These are phyloP conservation scores for Eragrostis curvula DNA, from an alignment of 176 grass and related monocot species.

Conservation along the genomic window DNA sequence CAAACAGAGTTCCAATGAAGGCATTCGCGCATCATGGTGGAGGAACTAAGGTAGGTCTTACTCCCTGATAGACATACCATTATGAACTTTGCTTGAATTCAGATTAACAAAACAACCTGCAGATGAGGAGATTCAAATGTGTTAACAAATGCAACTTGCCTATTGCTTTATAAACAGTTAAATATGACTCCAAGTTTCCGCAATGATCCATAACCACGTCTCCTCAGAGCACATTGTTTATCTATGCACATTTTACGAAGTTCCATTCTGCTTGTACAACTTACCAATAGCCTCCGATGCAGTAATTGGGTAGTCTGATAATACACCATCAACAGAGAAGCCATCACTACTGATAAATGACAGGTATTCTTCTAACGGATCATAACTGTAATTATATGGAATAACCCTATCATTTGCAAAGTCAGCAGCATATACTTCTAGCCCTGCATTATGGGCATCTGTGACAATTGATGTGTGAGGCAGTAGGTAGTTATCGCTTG, in stretches of 20 bases:
- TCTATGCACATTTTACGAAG: neutral
- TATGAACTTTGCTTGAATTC: conserved; percentile 49
- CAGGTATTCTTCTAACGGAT: conserved; percentile 77
- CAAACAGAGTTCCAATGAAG: conserved; percentile 15
- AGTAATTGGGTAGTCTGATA: conserved; percentile 77
- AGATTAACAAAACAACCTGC: conserved; percentile 81
- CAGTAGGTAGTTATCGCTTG: conserved; percentile 59
- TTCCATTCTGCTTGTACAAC: conserved; percentile 1
- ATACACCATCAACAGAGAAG: conserved; percentile 87
- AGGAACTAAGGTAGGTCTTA: conserved; percentile 20
- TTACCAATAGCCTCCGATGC: conserved; percentile 81
- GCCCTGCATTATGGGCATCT: conserved; percentile 63
- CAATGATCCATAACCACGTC: neutral
- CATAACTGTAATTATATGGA: conserved; percentile 91
- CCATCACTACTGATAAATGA: conserved; percentile 47
- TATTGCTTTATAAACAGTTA: conserved; percentile 6
- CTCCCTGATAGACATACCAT: conserved; percentile 67
- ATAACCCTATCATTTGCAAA: conserved; percentile 87
- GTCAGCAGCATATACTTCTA: conserved; percentile 82
- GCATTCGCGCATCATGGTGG: neutral
- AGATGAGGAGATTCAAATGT: conserved; percentile 39
- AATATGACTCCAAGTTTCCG: neutral
- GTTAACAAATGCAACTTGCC: conserved; percentile 1
- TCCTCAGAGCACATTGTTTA: neutral
- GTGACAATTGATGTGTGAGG: conserved; percentile 39